Base-by-base conservation (phyloP, 2,329 filamentous ascomycete genomes). In the Aspergillus texensis region DNA sequence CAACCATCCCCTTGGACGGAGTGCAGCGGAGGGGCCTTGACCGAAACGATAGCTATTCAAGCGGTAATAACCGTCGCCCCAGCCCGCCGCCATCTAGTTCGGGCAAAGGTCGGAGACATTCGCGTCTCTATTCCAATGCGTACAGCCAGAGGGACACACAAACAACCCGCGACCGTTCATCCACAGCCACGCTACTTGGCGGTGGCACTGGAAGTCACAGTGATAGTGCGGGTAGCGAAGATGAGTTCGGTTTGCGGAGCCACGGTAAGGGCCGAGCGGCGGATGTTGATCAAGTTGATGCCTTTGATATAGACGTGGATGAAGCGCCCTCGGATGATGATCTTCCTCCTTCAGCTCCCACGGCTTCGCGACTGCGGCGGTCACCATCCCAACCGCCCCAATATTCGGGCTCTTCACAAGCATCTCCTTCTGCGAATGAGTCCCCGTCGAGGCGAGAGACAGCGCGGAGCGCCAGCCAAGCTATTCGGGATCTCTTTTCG, bases 401-500 rank as follows among this genome's bases (percentile, higher is more conserved):
- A 11, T 64, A 71, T 50, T 60, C 68, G n/a, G 69, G 64, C 5
- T 66, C 70, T 9, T 66, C 71, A 11, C 62, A 65, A 34, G 61
- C 69, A 21, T 39, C 56, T 16, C 60, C 66, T 21, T 71, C 73
- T 1, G 61, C 68, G 11, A 70, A 67, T 39, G 77, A 54, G 65
- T 74, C 73, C 48, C 72, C 69, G 6, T 70, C 66, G 57, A 77
- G 57, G 69, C 81, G 55, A 52, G 66, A 68, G n/a, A 61, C 66
- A 9, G 68, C 85, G 48, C 81, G 93, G n/a, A 91, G 88, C 32
- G 92, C 92, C 12, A 86, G 88, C 24, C 91, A 88, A 34, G 91
- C 93, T 0, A 88, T 97, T 63, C 88, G 89, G 62, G 91, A 94
- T 74, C 82, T 99, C 10, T 88, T 96, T 69, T 91, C 86, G 30